These are phyloP conservation scores for Lanmaoa rubissima DNA, from an alignment of 768 basidiomycete species.

Conservation along the genomic window DNA sequence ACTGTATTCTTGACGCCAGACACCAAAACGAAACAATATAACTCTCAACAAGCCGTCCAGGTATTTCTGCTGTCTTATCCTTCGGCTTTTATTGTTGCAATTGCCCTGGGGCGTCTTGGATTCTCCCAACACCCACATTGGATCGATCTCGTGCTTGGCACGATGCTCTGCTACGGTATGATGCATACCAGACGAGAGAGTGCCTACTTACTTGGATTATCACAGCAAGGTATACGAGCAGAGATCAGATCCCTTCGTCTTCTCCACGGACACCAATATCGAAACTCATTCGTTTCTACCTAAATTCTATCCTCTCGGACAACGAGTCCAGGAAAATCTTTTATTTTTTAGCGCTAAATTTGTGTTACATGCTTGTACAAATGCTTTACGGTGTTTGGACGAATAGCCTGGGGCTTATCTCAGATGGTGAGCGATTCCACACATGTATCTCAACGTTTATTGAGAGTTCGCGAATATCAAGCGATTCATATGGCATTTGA, in stretches of 20 bases:
- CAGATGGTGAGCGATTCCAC: conserved; percentile 69
- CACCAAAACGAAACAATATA: conserved; percentile 44
- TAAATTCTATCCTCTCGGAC: conserved; percentile 89
- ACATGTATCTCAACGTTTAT: not conserved
- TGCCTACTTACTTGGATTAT: conserved; percentile 7
- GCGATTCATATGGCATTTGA: conserved; percentile 99
- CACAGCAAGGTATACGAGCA: conserved; percentile 53
- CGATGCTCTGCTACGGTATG: conserved; percentile 65
- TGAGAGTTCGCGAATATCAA: conserved; percentile 32
- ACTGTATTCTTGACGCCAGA: conserved; percentile 60
- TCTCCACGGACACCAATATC: conserved; percentile 52
- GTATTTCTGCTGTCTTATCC: conserved; percentile 61
- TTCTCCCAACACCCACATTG: conserved; percentile 61
- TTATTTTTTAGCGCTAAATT: conserved; percentile 92
- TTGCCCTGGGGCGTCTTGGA: conserved; percentile 55
- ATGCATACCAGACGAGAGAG: not conserved
- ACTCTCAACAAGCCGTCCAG: conserved; percentile 51
- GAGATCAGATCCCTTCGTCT: conserved; percentile 40
- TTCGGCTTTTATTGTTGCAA: conserved; percentile 44
- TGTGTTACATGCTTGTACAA: conserved; percentile 96
- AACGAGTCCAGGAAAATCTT: conserved; percentile 94
- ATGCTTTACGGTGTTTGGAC: conserved; percentile 98
- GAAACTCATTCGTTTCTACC: conserved; percentile 61
- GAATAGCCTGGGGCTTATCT: conserved; percentile 93
- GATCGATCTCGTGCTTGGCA: conserved; percentile 57